Evolutionary conservation across 1,139 yeast genomes (phyloP), one percentile per base, ranked within the genome.

Genomic region (Yamadazyma sp.): DNA sequence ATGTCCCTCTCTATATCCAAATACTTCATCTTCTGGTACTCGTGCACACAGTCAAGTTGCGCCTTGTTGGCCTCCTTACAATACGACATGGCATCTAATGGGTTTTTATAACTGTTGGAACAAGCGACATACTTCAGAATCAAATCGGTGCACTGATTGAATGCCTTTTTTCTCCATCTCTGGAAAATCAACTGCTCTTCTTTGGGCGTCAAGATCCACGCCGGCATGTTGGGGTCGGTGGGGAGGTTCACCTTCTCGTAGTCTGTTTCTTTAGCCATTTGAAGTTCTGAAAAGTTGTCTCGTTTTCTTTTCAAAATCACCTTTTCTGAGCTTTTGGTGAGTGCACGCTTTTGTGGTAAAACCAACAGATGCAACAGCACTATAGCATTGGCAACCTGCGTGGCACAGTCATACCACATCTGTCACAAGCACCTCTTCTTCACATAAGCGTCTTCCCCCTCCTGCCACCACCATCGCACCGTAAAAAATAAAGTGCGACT

Each of bases 161-260:
- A 86, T 0, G 96, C 80, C 57, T 75, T 76, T 45, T 73, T 79
- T 61, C 88, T 85, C 80, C 94, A 82, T 52, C 88, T 76, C 50
- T 80, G 82, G 49, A 88, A 79, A 25, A 88, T 81, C 48, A 82
- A 78, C 61, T 83, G 83, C 56, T 89, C 97, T 56, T 89, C 97
- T 49, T 76, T 76, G 3, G 96, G 96, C 0, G 94, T 80, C 29
- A 89, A 69, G 51, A 87, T 77, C 97, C 97, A 89, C 11, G 80
- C 69, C 1, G 96, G 96, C 31, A 86, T 61, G 47, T 62, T 64
- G 21, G 76, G 76, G 50, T 71, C 68, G 9, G 71, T 59, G 31
- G 70, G 74, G 34, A 71, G 59, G 27, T 67, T 71, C 6, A 67
- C 61, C 33, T 64, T 72, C 27, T 64, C 70, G 46, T 55, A 67